phyloP scores from a whole-genome alignment of 176 grass and related monocot genomes.

The Poa pratensis region DNA sequence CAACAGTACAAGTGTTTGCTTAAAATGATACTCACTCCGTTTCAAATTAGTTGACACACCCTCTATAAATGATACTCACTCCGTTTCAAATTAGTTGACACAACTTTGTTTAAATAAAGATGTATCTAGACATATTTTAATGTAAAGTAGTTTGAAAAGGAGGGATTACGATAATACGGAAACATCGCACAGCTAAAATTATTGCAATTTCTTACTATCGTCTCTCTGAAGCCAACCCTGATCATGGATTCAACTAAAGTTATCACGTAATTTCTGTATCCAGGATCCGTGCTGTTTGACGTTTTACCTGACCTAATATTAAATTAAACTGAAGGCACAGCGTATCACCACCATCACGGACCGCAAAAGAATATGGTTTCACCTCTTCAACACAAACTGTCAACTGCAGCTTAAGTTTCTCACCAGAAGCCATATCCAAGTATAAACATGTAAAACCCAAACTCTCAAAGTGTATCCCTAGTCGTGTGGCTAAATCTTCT shows the following conservation, averaged over 20 bases:
- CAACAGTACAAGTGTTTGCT: not conserved
- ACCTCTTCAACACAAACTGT: constrained; percentile 17
- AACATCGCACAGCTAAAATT: not conserved
- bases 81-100: no score
- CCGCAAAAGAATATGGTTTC: constrained; percentile 30
- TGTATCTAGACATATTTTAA: no score
- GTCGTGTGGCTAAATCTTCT: not conserved
- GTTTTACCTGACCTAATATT: not conserved
- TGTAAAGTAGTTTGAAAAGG: no score
- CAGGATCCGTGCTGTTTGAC: not conserved
- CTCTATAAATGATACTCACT: not conserved
- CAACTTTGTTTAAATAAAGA: no score
- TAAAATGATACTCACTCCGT: no score
- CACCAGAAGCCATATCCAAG: not conserved
- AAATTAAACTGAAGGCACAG: not conserved
- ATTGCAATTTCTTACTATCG: not conserved
- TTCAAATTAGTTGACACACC: no score
- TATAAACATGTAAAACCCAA: constrained; percentile 16
- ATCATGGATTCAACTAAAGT: not conserved
- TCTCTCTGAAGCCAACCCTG: not conserved
- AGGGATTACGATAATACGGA: not conserved
- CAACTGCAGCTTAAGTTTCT: not conserved
- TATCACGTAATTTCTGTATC: constrained; percentile 11
- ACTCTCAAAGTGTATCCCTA: not conserved
- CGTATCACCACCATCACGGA: not conserved